Percentiles rank a stretch among this genome's conserved stretches.
Conservation (phyloP, 2,329 filamentous ascomycete genomes). For the Clarireedia homoeocarpa region DNA sequence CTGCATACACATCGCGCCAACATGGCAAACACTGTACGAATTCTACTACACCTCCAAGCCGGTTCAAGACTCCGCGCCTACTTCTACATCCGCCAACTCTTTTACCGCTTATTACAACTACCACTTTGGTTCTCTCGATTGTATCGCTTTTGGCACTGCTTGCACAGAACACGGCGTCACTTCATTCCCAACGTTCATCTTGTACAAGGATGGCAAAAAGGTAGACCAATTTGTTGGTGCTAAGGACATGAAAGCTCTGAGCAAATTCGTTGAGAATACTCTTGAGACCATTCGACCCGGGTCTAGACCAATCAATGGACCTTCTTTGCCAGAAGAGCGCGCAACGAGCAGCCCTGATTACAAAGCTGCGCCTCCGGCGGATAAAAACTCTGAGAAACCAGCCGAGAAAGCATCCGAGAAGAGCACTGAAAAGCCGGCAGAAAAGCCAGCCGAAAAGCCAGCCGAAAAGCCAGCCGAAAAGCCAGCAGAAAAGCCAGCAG, state of each 20-base stretch:
- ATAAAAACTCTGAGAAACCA: slow-evolving; percentile 10
- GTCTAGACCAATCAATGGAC: slow-evolving; percentile 53
- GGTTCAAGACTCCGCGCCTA: slow-evolving; percentile 31
- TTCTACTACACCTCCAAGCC: slow-evolving; percentile 78
- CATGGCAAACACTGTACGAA: slow-evolving; percentile 89
- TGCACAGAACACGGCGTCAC: slow-evolving; percentile 61
- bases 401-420: slow-evolving; percentile 18
- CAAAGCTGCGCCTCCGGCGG: slow-evolving; percentile 12
- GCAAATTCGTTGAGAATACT: slow-evolving; percentile 63
- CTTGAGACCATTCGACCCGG: slow-evolving; percentile 76
- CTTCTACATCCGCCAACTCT: slow-evolving; percentile 40
- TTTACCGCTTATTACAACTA: slow-evolving; percentile 85
- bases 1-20: slow-evolving; percentile 56
- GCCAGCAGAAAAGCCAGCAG: neutral
- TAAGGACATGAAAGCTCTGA: slow-evolving; percentile 59
- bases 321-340: slow-evolving; percentile 62
- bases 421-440: slow-evolving; percentile 27
- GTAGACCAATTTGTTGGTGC: slow-evolving; percentile 56
- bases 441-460: slow-evolving; percentile 1
- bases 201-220: slow-evolving; percentile 73
- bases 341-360: slow-evolving; percentile 36
- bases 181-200: slow-evolving; percentile 67
- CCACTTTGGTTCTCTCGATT: slow-evolving; percentile 80
- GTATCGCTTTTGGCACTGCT: slow-evolving; percentile 71
- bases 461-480: neutral